Conservation (phyloP, 257 asterid species). For the Solanum bukasovii region DNA sequence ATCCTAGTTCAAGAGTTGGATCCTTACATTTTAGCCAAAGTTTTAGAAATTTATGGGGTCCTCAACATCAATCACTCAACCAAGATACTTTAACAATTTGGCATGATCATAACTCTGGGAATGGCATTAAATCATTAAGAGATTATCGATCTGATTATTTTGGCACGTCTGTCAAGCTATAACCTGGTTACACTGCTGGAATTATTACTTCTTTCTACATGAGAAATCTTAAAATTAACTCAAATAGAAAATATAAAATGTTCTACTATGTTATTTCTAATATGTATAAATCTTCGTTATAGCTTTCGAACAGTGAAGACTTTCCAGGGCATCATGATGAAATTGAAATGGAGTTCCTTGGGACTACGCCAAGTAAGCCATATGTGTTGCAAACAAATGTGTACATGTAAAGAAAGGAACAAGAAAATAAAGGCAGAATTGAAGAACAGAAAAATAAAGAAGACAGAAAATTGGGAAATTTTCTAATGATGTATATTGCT, state of each 20-base stretch:
- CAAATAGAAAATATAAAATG: too few species aligned
- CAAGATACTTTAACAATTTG: slow-evolving; percentile 58
- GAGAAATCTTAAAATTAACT: slow-evolving; percentile 1
- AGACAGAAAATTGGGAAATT: not conserved
- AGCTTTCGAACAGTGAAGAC: slow-evolving; percentile 76
- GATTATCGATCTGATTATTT: slow-evolving; percentile 82
- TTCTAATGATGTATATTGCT: not conserved
- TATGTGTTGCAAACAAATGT: slow-evolving; percentile 85
- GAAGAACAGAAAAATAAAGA: too few species aligned
- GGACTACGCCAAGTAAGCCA: slow-evolving; percentile 82
- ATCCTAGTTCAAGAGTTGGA: slow-evolving; percentile 52
- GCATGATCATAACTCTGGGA: slow-evolving; percentile 73
- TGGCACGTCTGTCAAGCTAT: slow-evolving; percentile 79
- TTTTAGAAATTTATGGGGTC: slow-evolving; percentile 64
- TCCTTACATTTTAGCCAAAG: slow-evolving; percentile 50
- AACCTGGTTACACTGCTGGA: slow-evolving; percentile 85
- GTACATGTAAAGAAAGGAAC: slow-evolving; percentile 51
- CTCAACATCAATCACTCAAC: slow-evolving; percentile 45
- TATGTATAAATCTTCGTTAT: not conserved
- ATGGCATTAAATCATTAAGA: slow-evolving; percentile 85
- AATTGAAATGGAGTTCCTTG: slow-evolving; percentile 81
- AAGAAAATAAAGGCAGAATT: too few species aligned
- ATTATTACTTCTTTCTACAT: slow-evolving; percentile 86
- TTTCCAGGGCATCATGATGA: slow-evolving; percentile 89
- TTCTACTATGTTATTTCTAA: not conserved